phyloP scores from a whole-genome alignment of 805 yeast genomes.

The Cyberlindnera mycetangii region DNA sequence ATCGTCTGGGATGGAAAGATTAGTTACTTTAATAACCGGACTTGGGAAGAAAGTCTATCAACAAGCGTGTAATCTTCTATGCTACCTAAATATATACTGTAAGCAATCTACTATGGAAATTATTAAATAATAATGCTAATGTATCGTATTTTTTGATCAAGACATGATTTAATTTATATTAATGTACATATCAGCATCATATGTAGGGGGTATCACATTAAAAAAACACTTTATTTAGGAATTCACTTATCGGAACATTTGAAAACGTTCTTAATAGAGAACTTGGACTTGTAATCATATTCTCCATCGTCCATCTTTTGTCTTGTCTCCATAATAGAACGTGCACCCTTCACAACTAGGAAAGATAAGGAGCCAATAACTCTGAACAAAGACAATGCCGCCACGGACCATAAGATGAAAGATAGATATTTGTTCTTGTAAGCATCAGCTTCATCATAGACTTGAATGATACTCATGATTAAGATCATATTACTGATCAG shows the following conservation, averaged over 20 bases:
- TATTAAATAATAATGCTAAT: too few species aligned
- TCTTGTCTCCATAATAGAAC: constrained; percentile 37
- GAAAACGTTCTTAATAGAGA: constrained; percentile 21
- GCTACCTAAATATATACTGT: too few species aligned
- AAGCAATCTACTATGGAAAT: too few species aligned
- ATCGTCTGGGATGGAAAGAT: too few species aligned
- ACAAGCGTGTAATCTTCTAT: too few species aligned
- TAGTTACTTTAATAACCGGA: too few species aligned
- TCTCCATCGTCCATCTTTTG: constrained; percentile 37
- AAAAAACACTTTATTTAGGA: background rate
- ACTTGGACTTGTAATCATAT: constrained; percentile 7
- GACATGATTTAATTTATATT: too few species aligned
- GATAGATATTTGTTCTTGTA: constrained; percentile 72
- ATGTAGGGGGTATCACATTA: background rate
- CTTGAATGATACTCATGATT: constrained; percentile 84
- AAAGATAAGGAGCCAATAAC: constrained; percentile 79
- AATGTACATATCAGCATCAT: background rate
- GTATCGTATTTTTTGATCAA: too few species aligned
- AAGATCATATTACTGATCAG: constrained; percentile 76
- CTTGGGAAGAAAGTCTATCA: too few species aligned
- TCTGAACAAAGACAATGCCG: constrained; percentile 76
- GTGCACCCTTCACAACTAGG: constrained; percentile 42
- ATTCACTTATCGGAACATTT: constrained; percentile 2
- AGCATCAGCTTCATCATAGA: constrained; percentile 65
- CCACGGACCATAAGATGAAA: constrained; percentile 90